Base-by-base conservation (phyloP, 768 basidiomycete genomes). In the Lentinula raphanica region DNA sequence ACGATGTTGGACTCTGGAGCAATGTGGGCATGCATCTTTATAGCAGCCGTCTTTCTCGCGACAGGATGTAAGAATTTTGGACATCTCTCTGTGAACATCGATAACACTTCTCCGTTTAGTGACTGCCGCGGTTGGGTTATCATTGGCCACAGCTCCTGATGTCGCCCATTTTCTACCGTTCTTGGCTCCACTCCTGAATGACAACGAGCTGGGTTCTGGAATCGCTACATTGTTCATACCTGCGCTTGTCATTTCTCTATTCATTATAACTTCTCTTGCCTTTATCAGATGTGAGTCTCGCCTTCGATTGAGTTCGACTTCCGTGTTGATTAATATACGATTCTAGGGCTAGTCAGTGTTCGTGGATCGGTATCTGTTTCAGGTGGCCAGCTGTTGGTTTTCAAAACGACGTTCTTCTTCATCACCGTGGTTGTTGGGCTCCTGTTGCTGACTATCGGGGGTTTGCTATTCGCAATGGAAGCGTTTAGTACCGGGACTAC, bases 121-220 rank as follows among this genome's bases (percentile, higher is more conserved):
- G 58, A 82, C 86, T 3, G 88, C 88, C 40, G 84, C 83, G 17
- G 77, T 83, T 21, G 89, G 87, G 2, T 76, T 94, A 40, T 79
- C 82, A 5, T 72, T 92, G 19, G 78, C 83, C 40, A 77, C 79
- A n/a, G 84, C 87, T 0, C 90, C 91, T 3, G 83, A 89, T 63
- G 81, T 89, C 57, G 82, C 84, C 0, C 85, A 90, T 70, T 87
- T 84, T 63, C 66, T 92, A 13, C 76, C 82, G 0, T 88, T 92
- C 72, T 71, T 92, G 56, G 62, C 71, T 32, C 76, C 81, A 1
- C 67, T 92, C 5, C 70, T 80, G 19, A 71, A 71, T 5, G 70
- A 76, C 12, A 72, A 83, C 61, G 70, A 74, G 2, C 67, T 91
- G 49, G 80, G 77, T 5, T 76, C 84, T 11, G 90, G 87, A 0